Conservation (phyloP, 2,329 filamentous ascomycete genomes). For the Drechmeria coniospora region DNA sequence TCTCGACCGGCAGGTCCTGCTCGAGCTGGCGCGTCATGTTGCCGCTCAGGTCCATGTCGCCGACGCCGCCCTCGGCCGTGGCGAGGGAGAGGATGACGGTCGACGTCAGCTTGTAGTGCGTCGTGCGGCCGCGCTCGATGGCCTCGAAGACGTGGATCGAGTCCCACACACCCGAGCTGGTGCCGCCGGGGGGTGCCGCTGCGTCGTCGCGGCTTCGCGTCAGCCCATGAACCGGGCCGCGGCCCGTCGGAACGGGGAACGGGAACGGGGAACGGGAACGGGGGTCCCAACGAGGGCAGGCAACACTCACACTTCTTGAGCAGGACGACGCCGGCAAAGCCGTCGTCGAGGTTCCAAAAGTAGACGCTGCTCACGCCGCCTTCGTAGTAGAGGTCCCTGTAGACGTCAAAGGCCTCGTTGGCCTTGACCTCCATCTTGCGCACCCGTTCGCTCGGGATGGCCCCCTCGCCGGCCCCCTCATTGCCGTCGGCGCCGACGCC, state of each 20-base stretch:
- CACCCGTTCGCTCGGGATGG: constrained; percentile 78
- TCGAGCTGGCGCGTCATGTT: constrained; percentile 98
- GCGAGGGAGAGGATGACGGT: constrained; percentile 88
- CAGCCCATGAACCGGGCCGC: background rate
- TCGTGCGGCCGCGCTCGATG: constrained; percentile 76
- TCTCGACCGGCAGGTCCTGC: constrained; percentile 75
- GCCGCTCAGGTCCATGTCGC: constrained; percentile 80
- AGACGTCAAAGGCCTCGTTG: constrained; percentile 94
- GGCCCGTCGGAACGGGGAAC: too few species aligned
- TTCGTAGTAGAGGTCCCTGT: constrained; percentile 92
- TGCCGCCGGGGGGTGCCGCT: constrained; percentile 52
- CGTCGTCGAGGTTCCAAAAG: constrained; percentile 96
- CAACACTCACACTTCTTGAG: constrained; percentile 69
- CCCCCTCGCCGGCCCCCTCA: constrained; percentile 57
- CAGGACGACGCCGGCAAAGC: constrained; percentile 88
- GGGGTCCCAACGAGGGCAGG: background rate
- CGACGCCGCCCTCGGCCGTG: constrained; percentile 42
- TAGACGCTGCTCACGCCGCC: constrained; percentile 93
- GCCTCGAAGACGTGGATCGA: constrained; percentile 98
- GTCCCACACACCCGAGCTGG: constrained; percentile 78
- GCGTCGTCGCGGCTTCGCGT: background rate
- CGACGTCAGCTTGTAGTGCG: constrained; percentile 94
- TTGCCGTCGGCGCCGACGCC: constrained; percentile 37
- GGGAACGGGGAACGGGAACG: too few species aligned
- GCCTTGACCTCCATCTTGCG: constrained; percentile 86